These are phyloP conservation scores for Fusarium ramigenum DNA, from an alignment of 2,329 filamentous ascomycete species.

Conservation along the genomic window DNA sequence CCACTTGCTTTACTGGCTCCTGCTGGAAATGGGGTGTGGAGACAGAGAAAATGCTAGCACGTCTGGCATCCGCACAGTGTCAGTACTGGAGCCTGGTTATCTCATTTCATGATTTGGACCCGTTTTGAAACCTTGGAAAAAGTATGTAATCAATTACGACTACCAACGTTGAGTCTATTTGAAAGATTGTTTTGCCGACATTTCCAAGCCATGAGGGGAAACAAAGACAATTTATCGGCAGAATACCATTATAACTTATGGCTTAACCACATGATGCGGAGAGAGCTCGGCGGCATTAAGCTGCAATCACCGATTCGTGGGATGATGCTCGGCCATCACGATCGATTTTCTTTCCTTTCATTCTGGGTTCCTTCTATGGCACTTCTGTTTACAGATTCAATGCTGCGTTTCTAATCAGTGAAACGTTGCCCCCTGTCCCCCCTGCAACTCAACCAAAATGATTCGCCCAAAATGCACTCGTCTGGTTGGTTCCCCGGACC, in stretches of 20 bases:
- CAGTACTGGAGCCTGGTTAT: slow-evolving; percentile 11
- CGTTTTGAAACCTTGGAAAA: neutral
- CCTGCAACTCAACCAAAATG: slow-evolving; percentile 7
- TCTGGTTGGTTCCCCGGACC: slow-evolving; percentile 30
- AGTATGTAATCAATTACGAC: neutral
- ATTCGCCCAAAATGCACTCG: neutral
- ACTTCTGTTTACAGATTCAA: slow-evolving; percentile 14
- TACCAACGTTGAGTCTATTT: neutral
- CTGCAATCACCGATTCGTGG: slow-evolving; percentile 12
- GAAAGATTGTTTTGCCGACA: neutral
- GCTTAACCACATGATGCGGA: neutral
- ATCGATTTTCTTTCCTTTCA: slow-evolving; percentile 26
- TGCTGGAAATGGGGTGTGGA: slow-evolving; percentile 33
- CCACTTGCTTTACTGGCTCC: slow-evolving; percentile 25
- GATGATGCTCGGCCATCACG: slow-evolving; percentile 5
- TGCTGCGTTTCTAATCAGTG: slow-evolving; percentile 9
- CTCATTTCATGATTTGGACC: slow-evolving; percentile 15
- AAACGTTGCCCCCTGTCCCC: slow-evolving; percentile 1
- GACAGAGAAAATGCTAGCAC: slow-evolving; percentile 12
- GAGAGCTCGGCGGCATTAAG: neutral
- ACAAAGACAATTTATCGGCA: neutral
- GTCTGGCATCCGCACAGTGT: slow-evolving; percentile 32
- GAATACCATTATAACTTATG: neutral
- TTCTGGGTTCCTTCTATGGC: slow-evolving; percentile 12
- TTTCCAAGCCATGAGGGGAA: neutral